Percentiles rank a stretch among this genome's conserved stretches.
These are phyloP conservation scores for Rhodamnia argentea DNA, from an alignment of 345 rosid species.

Conservation along the genomic window DNA sequence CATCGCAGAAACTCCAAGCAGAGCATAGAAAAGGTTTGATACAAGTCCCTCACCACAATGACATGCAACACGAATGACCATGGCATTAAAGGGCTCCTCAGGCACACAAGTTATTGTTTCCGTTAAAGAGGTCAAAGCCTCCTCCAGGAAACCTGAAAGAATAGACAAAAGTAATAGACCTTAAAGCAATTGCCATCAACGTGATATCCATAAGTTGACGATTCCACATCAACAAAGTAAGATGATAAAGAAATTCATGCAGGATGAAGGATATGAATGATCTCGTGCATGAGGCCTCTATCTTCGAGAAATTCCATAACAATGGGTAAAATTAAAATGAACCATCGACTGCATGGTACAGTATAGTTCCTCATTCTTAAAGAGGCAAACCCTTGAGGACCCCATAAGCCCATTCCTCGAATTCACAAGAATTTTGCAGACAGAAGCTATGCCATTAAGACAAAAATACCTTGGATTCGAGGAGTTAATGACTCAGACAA, in stretches of 20 bases:
- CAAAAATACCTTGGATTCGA: not conserved
- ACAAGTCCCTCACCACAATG: constrained; percentile 89
- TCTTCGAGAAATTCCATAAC: not conserved
- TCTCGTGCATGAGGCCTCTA: not conserved
- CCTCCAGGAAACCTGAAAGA: constrained; percentile 73
- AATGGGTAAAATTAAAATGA: not conserved
- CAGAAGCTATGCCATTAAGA: not conserved
- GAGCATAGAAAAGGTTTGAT: constrained; percentile 81
- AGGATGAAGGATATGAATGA: not conserved
- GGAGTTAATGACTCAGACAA: not conserved
- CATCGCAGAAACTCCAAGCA: constrained; percentile 97
- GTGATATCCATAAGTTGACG: not conserved
- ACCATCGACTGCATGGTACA: not conserved
- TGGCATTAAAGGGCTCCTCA: constrained; percentile 60
- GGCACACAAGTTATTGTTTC: constrained; percentile 41
- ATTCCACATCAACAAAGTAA: not conserved
- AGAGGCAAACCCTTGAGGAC: not conserved
- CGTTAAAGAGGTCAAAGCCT: constrained; percentile 43
- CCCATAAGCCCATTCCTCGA: not conserved
- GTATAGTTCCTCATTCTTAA: not conserved
- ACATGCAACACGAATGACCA: constrained; percentile 61
- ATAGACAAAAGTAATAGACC: not conserved
- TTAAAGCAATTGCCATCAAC: not conserved
- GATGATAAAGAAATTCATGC: not conserved
- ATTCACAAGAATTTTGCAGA: not conserved